phyloP scores from a whole-genome alignment of 768 basidiomycete species.

The Pleurotus tuber-regium region DNA sequence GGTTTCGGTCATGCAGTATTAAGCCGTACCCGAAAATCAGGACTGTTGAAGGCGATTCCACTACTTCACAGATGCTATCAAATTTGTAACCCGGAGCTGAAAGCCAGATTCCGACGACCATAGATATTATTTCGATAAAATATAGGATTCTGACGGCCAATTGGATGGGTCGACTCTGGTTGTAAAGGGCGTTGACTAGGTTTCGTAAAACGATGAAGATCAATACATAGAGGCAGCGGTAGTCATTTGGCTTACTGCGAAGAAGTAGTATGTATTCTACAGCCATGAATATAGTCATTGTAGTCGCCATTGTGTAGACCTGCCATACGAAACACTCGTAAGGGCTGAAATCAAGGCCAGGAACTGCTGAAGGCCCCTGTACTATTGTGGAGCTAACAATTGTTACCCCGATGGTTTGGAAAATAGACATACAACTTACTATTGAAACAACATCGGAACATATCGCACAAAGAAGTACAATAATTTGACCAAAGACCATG shows the following conservation, averaged over 20 bases:
- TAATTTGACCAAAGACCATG: constrained; percentile 3
- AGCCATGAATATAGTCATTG: constrained; percentile 6
- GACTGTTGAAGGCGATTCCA: constrained; percentile 22
- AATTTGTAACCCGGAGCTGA: neutral
- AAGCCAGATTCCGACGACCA: constrained; percentile 1
- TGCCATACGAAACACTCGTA: constrained; percentile 7
- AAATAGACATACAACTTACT: neutral
- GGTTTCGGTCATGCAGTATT: too few species aligned
- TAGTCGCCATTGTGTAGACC: neutral
- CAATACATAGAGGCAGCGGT: neutral
- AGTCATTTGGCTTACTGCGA: neutral
- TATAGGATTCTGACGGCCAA: neutral
- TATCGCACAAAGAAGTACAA: constrained; percentile 13
- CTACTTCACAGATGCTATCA: neutral
- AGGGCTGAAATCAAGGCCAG: constrained; percentile 28
- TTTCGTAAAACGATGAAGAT: neutral
- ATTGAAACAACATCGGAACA: neutral
- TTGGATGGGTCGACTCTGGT: neutral
- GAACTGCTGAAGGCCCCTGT: constrained; percentile 32
- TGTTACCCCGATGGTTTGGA: too few species aligned
- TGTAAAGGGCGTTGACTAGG: constrained; percentile 6
- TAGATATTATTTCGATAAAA: neutral
- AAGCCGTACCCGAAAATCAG: constrained; percentile 30
- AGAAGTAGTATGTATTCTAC: constrained; percentile 7
- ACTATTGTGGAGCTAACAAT: constrained; percentile 34